Conservation (phyloP, 495 filamentous ascomycete species). For the Penicillium antarcticum region DNA sequence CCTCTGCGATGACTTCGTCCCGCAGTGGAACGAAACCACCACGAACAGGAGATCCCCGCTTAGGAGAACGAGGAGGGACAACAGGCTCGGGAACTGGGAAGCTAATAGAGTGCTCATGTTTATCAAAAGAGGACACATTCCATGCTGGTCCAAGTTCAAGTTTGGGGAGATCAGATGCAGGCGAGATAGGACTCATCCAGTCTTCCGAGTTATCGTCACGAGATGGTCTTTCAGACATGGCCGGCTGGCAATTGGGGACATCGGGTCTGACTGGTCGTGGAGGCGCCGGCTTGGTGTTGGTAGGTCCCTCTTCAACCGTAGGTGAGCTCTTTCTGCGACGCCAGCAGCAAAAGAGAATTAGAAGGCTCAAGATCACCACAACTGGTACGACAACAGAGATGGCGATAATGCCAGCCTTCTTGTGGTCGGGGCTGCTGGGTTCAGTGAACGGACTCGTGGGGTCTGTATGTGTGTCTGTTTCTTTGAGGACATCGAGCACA, state of each 20-base stretch:
- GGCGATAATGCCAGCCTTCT: constrained; percentile 43
- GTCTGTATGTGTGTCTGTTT: constrained; percentile 13
- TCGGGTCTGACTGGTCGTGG: constrained; percentile 22
- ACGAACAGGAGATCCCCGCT: constrained; percentile 21
- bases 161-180: constrained; percentile 30
- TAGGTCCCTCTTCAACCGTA: constrained; percentile 24
- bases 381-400: constrained; percentile 43
- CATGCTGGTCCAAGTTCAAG: constrained; percentile 37
- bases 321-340: constrained; percentile 29
- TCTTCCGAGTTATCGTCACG: constrained; percentile 22
- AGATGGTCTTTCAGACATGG: constrained; percentile 18
- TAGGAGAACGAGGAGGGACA: constrained; percentile 28
- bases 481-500: constrained; percentile 44
- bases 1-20: constrained; percentile 21
- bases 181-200: constrained; percentile 24
- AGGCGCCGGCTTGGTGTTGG: constrained; percentile 21
- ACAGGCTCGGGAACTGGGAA: constrained; percentile 17
- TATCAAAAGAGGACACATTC: constrained; percentile 28
- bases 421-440: constrained; percentile 16
- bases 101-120: constrained; percentile 15
- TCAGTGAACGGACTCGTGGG: constrained; percentile 18
- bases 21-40: constrained; percentile 28
- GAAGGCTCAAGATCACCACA: constrained; percentile 26
- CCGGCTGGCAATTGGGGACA: constrained; percentile 29
- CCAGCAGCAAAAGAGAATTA: constrained; percentile 43